Evolutionary conservation across 805 yeast genomes (phyloP).

Genomic region (Hagleromyces aurorensis): DNA sequence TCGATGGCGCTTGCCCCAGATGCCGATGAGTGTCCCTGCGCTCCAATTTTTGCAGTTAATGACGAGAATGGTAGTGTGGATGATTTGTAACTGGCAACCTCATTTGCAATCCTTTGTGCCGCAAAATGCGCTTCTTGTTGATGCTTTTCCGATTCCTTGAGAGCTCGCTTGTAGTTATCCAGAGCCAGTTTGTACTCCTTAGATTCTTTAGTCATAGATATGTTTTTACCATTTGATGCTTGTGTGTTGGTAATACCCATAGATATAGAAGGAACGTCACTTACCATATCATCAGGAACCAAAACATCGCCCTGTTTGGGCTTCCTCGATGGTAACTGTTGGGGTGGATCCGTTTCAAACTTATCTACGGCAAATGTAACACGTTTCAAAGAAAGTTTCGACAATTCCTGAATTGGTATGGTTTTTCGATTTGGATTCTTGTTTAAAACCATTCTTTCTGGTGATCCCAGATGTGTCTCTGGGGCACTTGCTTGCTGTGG

Average conservation of each 20-base stretch:
- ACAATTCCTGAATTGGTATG: slow-evolving; percentile 28
- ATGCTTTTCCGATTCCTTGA: slow-evolving; percentile 58
- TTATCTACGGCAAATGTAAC: slow-evolving; percentile 75
- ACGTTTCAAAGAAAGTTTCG: slow-evolving; percentile 40
- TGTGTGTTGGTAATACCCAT: slow-evolving; percentile 56
- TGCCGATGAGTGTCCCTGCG: slow-evolving; percentile 9
- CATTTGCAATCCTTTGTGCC: slow-evolving; percentile 62
- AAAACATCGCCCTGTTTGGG: slow-evolving; percentile 76
- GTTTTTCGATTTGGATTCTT: slow-evolving; percentile 36
- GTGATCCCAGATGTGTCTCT: slow-evolving; percentile 3
- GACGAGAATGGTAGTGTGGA: slow-evolving; percentile 2
- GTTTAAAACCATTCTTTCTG: slow-evolving; percentile 36
- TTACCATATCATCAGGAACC: slow-evolving; percentile 55
- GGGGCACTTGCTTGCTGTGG: neutral
- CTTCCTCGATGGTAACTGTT: slow-evolving; percentile 80
- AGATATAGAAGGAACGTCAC: slow-evolving; percentile 55
- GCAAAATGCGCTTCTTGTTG: slow-evolving; percentile 70
- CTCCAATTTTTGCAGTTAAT: slow-evolving; percentile 1
- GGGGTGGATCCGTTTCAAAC: slow-evolving; percentile 78
- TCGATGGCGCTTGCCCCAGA: slow-evolving; percentile 3
- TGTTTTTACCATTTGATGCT: slow-evolving; percentile 19
- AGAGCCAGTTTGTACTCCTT: slow-evolving; percentile 47
- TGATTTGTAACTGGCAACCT: slow-evolving; percentile 43
- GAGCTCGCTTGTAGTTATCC: slow-evolving; percentile 48
- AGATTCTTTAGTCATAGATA: slow-evolving; percentile 20